Evolutionary conservation across 345 rosid genomes (phyloP), one percentile per base, ranked within the genome.

Genomic region (Mallotus nudiflorus): DNA sequence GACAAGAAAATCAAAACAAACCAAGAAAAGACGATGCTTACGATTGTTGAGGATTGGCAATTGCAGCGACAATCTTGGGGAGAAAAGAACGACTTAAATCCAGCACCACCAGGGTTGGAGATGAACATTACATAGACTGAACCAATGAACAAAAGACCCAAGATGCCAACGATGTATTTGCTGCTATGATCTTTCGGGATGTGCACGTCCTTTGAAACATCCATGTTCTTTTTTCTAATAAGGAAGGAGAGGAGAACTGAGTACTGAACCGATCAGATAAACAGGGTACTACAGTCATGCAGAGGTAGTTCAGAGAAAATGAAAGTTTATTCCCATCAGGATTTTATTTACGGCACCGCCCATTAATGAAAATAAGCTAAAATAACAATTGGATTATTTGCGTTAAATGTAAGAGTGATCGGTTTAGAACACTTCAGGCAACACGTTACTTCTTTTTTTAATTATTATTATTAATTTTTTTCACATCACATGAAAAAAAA

Each of bases 121-220:
- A 57, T 1, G 68, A 72, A 64, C 2, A 72, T 9, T 24, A 54
- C 27, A 27, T 51, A 75, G 1, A 68, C 24, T 12, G 55, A 65
- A 48, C 67, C 66, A 9, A 75, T 8, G 16, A 72, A 46, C 24
- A 75, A 13, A 40, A 72, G 51, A 39, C 42, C 52, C 14, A 51
- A 39, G 16, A 70, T 20, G 44, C 29, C 67, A 62, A 13, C 50
- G 39, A 35, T 4, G 1, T 27, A 64, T 42, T 22, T 50, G 33
- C 42, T 50, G 35, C 22, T 29, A 3, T 49, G 25, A 57, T 62
- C 49, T 48, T 66, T 78, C 6, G 31, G 68, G 75, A 48, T 60
- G 6, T 42, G 27, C 60, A 66, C 61, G 55, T 65, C 57, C 58
- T 51, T 62, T 5, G 66, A 40, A 14, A 46, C 15, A 62, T 44